Conservation (phyloP, 345 rosid genomes). For the Leavenworthia alabamica region DNA sequence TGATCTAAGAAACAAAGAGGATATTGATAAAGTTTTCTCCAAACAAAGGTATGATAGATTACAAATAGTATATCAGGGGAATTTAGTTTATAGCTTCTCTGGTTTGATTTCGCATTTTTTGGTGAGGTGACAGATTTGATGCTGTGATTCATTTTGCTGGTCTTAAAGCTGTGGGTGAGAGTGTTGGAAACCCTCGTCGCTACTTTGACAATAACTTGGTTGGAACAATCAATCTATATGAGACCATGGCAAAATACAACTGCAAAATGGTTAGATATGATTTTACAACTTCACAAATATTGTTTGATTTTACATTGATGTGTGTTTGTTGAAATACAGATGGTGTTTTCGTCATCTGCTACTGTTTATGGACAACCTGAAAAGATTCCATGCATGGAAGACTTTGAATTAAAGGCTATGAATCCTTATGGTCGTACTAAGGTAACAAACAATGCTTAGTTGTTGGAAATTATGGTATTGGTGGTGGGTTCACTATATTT, state of each 20-base stretch:
- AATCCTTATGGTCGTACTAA: constrained; percentile 93
- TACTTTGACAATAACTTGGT: constrained; percentile 77
- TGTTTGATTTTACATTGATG: not conserved
- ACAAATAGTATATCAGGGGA: not conserved
- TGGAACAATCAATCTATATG: constrained; percentile 67
- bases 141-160: constrained; percentile 97
- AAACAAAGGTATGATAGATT: constrained; percentile 50
- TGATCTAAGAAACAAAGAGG: constrained; percentile 81
- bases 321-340: constrained; percentile 35
- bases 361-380: constrained; percentile 98
- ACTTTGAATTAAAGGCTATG: constrained; percentile 65
- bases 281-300: not conserved
- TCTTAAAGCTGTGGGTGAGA: constrained; percentile 86
- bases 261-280: constrained; percentile 51
- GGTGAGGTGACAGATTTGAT: constrained; percentile 55
- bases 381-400: constrained; percentile 72
- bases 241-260: constrained; percentile 62
- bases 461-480: too few species aligned
- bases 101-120: constrained; percentile 4
- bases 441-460: constrained; percentile 40
- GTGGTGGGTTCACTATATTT: too few species aligned
- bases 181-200: constrained; percentile 67
- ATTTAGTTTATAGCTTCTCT: not conserved
- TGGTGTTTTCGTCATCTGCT: constrained; percentile 94
- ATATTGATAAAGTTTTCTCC: constrained; percentile 73